Percentiles rank a stretch among this genome's conserved stretches.
These are phyloP conservation scores for Serendipita sp. DNA, from an alignment of 768 basidiomycete species.

Conservation along the genomic window DNA sequence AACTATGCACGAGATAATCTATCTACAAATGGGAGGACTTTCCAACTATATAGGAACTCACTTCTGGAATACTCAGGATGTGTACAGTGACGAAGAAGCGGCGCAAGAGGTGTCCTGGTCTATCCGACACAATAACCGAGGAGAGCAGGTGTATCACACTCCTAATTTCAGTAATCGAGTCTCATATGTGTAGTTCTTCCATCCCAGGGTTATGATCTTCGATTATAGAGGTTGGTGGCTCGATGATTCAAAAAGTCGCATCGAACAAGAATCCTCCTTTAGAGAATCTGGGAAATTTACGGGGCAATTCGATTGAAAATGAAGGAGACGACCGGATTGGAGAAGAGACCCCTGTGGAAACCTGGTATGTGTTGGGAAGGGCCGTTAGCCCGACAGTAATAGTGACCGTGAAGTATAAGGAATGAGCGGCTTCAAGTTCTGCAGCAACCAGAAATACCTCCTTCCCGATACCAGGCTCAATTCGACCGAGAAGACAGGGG, in stretches of 20 bases:
- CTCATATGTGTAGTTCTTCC: background rate
- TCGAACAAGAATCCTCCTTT: background rate
- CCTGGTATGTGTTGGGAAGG: background rate
- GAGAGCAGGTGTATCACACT: background rate
- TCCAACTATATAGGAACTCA: background rate
- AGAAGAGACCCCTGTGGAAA: background rate
- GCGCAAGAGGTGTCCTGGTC: background rate
- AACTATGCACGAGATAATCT: background rate
- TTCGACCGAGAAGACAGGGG: background rate
- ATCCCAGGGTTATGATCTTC: background rate
- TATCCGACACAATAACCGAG: background rate
- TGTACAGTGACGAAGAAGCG: background rate
- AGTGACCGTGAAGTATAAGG: background rate
- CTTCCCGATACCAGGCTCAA: background rate
- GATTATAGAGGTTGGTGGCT: background rate
- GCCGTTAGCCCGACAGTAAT: background rate
- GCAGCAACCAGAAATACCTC: background rate
- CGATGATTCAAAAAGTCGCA: background rate
- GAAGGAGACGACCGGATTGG: background rate
- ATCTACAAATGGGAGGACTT: background rate
- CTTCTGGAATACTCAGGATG: background rate
- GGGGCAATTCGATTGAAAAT: background rate
- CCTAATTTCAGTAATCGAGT: background rate
- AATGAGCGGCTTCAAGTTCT: background rate
- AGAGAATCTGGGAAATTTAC: background rate